Evolutionary conservation across 2,329 filamentous ascomycete genomes (phyloP), one percentile per base, ranked within the genome.

Genomic region (Orbilia blumenaviensis): DNA sequence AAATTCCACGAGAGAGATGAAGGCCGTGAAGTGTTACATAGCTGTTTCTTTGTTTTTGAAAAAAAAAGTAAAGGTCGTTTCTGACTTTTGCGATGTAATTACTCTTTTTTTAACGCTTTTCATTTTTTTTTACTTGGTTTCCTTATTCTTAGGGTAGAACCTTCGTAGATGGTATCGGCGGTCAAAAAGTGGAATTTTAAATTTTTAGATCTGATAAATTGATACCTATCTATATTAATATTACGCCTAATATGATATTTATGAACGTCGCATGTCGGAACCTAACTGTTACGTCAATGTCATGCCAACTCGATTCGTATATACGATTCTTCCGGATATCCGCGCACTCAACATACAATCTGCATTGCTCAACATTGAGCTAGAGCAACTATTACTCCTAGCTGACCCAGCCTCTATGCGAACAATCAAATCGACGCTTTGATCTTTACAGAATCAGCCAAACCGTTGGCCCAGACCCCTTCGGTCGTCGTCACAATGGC

Each of bases 71-170:
- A 66, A 69, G 32, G 46, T 44, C 52, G 18, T 14, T 25, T 56
- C 52, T 60, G 52, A 42, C 64, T 63, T 64, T 61, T 50, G 64
- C 64, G 60, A 14, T 76, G 72, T 76, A 76, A 76, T 76, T 76
- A 69, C 32, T 64, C 36, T 58, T 75, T 75, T 48, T 76, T 64
- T 56, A 44, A 54, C 21, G 18, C 32, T 29, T 29, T 25, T 56
- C 6, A 12, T 32, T 58, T 58, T 68, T 64, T 64, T 50, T 52
- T 60, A 61, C 21, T 0, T 25, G 25, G 42, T 44, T 21, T 12
- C 9, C 2, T 21, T 54, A 32, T 32, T 32, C 36, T 38, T 56
- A 36, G 48, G 48, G 38, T 36, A 42, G 58, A 50, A 18, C 14
- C 6, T 46, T 54, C 38, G 56, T 75, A 75, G 54, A 75, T 27